Conservation (phyloP, 352 stramenopile genomes). For the Globisporangium orthogonon region DNA sequence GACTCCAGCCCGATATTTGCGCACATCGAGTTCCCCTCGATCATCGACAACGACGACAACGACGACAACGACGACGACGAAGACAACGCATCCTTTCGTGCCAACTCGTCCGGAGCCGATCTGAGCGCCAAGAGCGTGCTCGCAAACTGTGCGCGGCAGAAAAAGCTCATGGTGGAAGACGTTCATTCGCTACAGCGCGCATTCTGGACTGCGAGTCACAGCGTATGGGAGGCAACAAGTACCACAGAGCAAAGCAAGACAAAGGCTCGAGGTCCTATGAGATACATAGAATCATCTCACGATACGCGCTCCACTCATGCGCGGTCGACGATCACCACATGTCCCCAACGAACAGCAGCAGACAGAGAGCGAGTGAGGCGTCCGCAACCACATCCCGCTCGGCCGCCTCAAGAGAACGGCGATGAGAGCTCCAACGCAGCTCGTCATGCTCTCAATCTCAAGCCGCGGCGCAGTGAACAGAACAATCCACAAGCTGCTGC, state of each 20-base stretch:
- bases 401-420: neutral
- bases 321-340: neutral
- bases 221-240: constrained; percentile 17
- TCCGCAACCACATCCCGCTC: neutral
- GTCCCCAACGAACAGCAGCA: neutral
- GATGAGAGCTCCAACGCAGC: neutral
- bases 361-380: neutral
- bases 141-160: constrained; percentile 26
- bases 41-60: neutral
- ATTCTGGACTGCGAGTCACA: constrained; percentile 24
- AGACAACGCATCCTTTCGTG: neutral
- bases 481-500: neutral
- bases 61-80: neutral
- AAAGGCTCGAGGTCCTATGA: neutral
- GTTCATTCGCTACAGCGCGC: constrained; percentile 22
- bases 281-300: neutral
- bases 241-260: neutral
- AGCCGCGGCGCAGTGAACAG: neutral
- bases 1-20: neutral
- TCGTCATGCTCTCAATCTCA: neutral
- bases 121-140: constrained; percentile 20
- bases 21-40: neutral
- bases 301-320: neutral
- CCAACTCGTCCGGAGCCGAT: neutral
- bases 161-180: constrained; percentile 21